Evolutionary conservation across 2,329 filamentous ascomycete genomes (phyloP), one percentile per base, ranked within the genome.

Genomic region (Biscogniauxia mediterranea): DNA sequence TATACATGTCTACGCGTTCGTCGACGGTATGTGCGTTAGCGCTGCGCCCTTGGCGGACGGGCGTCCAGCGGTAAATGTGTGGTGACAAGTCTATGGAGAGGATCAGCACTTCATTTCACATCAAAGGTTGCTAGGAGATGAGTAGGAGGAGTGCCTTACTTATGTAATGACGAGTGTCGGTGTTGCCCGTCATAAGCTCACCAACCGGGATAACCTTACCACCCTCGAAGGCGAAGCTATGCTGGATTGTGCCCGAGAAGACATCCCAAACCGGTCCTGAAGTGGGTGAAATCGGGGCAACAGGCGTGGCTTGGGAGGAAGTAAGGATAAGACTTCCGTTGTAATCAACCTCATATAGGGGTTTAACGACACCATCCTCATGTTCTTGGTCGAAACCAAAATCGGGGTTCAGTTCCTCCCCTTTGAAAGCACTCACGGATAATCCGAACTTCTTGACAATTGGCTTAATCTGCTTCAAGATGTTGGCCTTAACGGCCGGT

Each of bases 391-490:
- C 61, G 1, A 66, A 57, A n/a, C 60, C 63, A 6, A 70, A 62
- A 6, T 68, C 61, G 2, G 68, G 68, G 55, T 71, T 71, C 21
- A 75, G 72, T 5, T 75, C 69, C 20, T 75, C 70, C n/a, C 74
- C 76, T 63, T 80, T 75, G 62, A 84, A 84, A 2, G 78, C 76
- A 52, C 79, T 73, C n/a, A 84, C 71, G 1, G 73, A 75, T 19
- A 85, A 70, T 25, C 81, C 79, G 64, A 82, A 80, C 46, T 79
- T 79, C 61, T 80, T 73, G 0, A 80, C 78, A 49, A 85, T 75
- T 1, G 80, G 78, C 50, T 73, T 63, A 52, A 82, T 76, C 52
- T 83, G 73, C n/a, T 77, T 69, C 5, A 80, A 64, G 7, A 84
- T 75, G 32, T 82, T 81, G 25, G 75, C 69, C 60, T 78, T 79